Evolutionary conservation across 306 rosid species (phyloP).

Genomic region (Quercus bicolor): DNA sequence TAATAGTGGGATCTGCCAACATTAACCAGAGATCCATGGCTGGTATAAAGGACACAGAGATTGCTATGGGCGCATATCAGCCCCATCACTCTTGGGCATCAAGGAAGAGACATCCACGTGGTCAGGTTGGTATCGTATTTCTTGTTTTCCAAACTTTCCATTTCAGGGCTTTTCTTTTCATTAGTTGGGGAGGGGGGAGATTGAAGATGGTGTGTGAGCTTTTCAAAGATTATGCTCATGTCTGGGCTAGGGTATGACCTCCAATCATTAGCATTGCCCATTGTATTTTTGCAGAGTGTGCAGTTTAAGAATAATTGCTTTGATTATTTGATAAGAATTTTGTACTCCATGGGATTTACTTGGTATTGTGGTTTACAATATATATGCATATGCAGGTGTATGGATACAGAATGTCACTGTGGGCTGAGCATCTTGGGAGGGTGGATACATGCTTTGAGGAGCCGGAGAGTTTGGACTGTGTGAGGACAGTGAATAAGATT

Average conservation of each 20-base stretch:
- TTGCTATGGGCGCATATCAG: conserved; percentile 94
- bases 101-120: conserved; percentile 55
- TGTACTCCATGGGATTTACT: background rate
- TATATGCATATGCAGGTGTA: conserved; percentile 52
- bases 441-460: conserved; percentile 45
- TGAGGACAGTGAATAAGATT: conserved; percentile 54
- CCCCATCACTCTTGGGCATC: conserved; percentile 76
- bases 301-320: background rate
- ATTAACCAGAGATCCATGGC: conserved; percentile 98
- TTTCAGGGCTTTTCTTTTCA: background rate
- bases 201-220: too few relatives aligned
- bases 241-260: too few relatives aligned
- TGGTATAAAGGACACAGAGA: conserved; percentile 93
- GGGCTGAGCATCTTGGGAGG: conserved; percentile 81
- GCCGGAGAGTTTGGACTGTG: conserved; percentile 69
- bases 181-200: too few relatives aligned
- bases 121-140: conserved; percentile 61
- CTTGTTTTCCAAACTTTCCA: background rate
- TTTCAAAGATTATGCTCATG: too few relatives aligned
- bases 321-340: background rate
- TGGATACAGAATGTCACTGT: conserved; percentile 88
- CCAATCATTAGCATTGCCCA: too few relatives aligned
- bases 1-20: conserved; percentile 88
- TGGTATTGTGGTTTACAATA: background rate
- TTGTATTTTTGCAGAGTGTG: background rate